Base-by-base conservation (phyloP, 352 stramenopile species). In the Blastocystis sp. region DNA sequence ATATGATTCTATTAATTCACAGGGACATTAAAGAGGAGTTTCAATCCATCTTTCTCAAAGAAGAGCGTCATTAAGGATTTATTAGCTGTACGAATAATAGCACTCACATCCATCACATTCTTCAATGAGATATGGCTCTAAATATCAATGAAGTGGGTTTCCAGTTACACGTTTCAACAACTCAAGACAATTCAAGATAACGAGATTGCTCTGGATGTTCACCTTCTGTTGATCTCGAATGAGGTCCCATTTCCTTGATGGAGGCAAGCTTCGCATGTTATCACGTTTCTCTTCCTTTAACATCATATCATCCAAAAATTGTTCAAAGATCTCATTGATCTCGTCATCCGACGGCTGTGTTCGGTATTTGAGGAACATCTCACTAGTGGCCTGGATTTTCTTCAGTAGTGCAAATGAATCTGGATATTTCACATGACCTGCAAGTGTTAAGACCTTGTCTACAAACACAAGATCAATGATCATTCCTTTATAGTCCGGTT, bases 241-340 rank as follows among this genome's bases (percentile, higher is more conserved):
- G 5, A 84, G 15, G 35, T 68, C 19, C 73, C 73, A 84, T 17
- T 84, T 84, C 22, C 68, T 24, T 22, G 6, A 2, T 13, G 24
- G 51, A 3, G 3, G 33, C 7, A 33, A 56, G 1, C 13, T 5
- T 30, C 73, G 73, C 56, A 84, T 53, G 24, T 33, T 2, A 13
- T 4, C 13, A 44, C 73, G 73, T 35, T 68, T n/a, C n/a, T 84
- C 48, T 57, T 84, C 73, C n/a, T 68, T 68, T 51, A 84, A n/a
- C 73, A 84, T 84, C 68, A 79, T 79, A 42, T 84, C 73, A 24
- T 84, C 73, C 53, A 84, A 15, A 30, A 56, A 30, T 40, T 53
- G 33, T 27, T 84, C 73, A 27, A 84, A 84, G 22, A 84, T 53
- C 51, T 68, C 33, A 40, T 84, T 17, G 1, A 84, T 27, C 33